Base-by-base conservation (phyloP, 2,329 filamentous ascomycete genomes). In the Penicillium sp. region DNA sequence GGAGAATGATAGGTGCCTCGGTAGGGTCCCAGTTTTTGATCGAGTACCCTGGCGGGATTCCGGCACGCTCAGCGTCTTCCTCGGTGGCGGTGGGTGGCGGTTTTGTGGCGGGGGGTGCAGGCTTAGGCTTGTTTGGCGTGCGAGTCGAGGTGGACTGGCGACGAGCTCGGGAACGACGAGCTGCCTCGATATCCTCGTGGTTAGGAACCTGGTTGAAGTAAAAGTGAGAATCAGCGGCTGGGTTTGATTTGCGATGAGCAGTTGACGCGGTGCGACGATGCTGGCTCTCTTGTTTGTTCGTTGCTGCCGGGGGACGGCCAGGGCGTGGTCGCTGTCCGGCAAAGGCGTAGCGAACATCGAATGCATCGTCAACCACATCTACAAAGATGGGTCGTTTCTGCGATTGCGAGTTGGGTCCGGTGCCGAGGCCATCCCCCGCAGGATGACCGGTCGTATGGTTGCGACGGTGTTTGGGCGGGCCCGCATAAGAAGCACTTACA, bases 11-110 rank as follows among this genome's bases (percentile, higher is more conserved):
- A 49, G 94, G 94, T 65, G 92, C 87, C 79, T 97, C 93, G 26
- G 85, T 87, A 0, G 93, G 93, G 72, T 99, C 94, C 94, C 94
- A 97, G 79, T 97, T 96, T 82, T 97, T 97, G 71, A 93, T 86
- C 25, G 91, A 96, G 79, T 95, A 99, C 59, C 94, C 93, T 1
- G 86, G 75, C 2, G 94, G 92, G 54, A 99, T 97, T 57, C 85
- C 83, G 69, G 80, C 82, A 27, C 79, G 77, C 58, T 77, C 77
- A 55, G 84, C 84, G 63, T 88, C 85, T 53, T 90, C 88, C 71
- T 84, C 84, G 43, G 84, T 87, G 55, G 86, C 86, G 66, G 79
- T 75, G 46, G 75, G 75, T 44, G 77, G 69, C 6, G 75, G 66
- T 52, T 76, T 73, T 6, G 71, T 64, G 25, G 69, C 56, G 14